phyloP scores from a whole-genome alignment of 441 rosid species.

The Syzygium malaccense region DNA sequence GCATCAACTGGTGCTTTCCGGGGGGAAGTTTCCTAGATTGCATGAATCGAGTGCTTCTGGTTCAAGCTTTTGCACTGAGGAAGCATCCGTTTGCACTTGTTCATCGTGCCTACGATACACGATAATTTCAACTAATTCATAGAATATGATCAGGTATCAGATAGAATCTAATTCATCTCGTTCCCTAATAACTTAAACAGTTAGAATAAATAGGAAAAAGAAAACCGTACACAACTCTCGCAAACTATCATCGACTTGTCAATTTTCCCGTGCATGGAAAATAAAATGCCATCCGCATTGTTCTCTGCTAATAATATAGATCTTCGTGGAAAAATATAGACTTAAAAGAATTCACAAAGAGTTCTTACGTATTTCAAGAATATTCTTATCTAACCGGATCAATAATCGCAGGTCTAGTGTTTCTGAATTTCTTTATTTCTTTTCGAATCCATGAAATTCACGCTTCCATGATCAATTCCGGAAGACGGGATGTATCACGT shows the following conservation, averaged over 20 bases:
- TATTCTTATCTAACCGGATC: neutral
- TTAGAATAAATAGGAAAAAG: neutral
- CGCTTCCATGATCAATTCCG: neutral
- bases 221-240: neutral
- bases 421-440: neutral
- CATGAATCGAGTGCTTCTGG: neutral
- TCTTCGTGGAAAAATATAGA: neutral
- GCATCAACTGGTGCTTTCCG: neutral
- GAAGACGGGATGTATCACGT: neutral
- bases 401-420: neutral
- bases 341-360: neutral
- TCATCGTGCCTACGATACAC: neutral
- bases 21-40: neutral
- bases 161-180: neutral
- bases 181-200: neutral
- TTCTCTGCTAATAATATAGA: neutral
- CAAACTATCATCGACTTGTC: neutral
- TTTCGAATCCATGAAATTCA: neutral
- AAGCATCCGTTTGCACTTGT: neutral
- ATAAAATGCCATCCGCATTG: neutral
- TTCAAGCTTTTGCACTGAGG: neutral
- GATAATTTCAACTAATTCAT: neutral
- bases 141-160: neutral
- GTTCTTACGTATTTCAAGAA: neutral
- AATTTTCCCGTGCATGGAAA: neutral